Evolutionary conservation across 1,139 yeast genomes (phyloP).

Genomic region (Saccharomycopsis crataegensis): DNA sequence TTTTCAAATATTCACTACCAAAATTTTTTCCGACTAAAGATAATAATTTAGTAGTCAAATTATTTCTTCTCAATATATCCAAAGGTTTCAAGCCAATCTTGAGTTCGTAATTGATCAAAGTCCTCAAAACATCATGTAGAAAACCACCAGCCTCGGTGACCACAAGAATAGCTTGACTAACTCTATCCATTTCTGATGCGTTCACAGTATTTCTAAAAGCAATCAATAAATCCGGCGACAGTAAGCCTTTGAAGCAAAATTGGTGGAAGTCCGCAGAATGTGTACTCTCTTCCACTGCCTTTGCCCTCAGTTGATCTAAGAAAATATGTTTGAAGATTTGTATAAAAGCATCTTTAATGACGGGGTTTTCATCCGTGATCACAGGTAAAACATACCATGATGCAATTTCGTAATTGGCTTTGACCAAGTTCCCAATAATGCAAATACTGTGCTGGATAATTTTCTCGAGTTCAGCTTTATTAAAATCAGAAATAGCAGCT

Average conservation of each 20-base stretch:
- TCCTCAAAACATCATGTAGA: conserved; percentile 24
- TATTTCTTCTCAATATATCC: conserved; percentile 72
- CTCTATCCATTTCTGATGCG: conserved; percentile 62
- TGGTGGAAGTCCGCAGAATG: background rate
- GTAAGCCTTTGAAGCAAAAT: conserved; percentile 3
- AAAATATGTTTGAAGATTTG: conserved; percentile 65
- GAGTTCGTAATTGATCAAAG: conserved; percentile 29
- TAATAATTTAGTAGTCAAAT: conserved; percentile 72
- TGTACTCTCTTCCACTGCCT: background rate
- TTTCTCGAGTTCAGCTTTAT: conserved; percentile 1
- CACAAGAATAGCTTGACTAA: conserved; percentile 60
- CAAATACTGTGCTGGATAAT: conserved; percentile 3
- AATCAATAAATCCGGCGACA: conserved; percentile 5
- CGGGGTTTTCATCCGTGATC: conserved; percentile 64
- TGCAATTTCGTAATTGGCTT: conserved; percentile 73
- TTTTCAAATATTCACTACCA: conserved; percentile 52
- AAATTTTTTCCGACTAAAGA: conserved; percentile 63
- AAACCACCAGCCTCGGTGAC: conserved; percentile 51
- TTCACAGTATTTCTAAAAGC: conserved; percentile 42
- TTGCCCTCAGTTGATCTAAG: background rate
- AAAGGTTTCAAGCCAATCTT: conserved; percentile 55
- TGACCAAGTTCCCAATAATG: conserved; percentile 55
- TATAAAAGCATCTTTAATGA: conserved; percentile 64
- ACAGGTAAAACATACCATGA: conserved; percentile 68
- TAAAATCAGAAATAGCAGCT: conserved; percentile 2